phyloP scores from a whole-genome alignment of 768 basidiomycete species.

The Dioszegia aurantiaca region DNA sequence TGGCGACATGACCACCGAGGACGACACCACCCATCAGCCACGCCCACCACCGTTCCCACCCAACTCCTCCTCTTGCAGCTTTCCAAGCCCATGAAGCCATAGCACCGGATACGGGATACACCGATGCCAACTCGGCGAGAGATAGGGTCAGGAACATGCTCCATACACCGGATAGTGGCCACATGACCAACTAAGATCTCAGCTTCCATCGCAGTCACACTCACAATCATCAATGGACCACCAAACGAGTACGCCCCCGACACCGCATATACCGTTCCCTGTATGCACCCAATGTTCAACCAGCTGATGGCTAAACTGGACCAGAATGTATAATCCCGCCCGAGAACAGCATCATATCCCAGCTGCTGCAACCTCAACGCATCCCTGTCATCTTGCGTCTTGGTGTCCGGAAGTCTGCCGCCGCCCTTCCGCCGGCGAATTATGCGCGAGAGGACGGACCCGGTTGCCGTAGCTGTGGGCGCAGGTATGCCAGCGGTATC shows the following conservation, averaged over 20 bases:
- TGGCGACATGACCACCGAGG: conserved; percentile 41
- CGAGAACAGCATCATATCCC: conserved; percentile 49
- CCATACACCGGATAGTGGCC: conserved; percentile 44
- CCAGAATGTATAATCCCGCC: conserved; percentile 51
- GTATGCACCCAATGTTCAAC: conserved; percentile 47
- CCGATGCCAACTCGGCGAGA: conserved; percentile 47
- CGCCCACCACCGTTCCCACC: conserved; percentile 48
- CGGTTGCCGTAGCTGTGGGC: not conserved
- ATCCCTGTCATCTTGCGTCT: conserved; percentile 33
- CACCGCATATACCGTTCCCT: conserved; percentile 48
- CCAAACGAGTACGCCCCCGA: conserved; percentile 48
- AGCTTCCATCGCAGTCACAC: conserved; percentile 12
- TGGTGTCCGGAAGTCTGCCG: not conserved
- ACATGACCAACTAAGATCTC: conserved; percentile 39
- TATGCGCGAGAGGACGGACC: not conserved
- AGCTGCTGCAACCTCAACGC: conserved; percentile 40
- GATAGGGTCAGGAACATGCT: conserved; percentile 43
- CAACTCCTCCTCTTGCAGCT: conserved; percentile 42
- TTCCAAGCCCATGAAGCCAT: conserved; percentile 52
- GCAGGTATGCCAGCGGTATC: not conserved
- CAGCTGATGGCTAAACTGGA: conserved; percentile 45
- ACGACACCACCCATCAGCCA: conserved; percentile 47
- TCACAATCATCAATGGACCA: conserved; percentile 49
- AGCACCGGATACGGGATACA: conserved; percentile 50
- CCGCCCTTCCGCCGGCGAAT: conserved; percentile 1